These are phyloP conservation scores for Galerina sulciceps DNA, from an alignment of 768 basidiomycete species.

Conservation along the genomic window DNA sequence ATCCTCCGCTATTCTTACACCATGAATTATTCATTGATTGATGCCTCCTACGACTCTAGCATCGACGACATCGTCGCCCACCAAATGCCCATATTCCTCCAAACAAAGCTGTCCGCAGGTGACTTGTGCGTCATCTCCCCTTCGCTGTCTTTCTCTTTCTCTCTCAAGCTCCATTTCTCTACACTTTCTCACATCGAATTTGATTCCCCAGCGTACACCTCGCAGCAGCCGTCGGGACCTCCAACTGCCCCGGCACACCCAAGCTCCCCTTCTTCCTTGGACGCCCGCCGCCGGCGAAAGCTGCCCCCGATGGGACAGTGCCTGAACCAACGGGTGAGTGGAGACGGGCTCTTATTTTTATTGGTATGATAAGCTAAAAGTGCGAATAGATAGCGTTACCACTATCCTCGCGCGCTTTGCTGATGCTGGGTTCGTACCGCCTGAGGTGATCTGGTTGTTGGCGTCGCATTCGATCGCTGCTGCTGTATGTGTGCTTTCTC, in stretches of 20 bases:
- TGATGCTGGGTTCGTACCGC: not conserved
- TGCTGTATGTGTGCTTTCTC: not conserved
- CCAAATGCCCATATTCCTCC: conserved; percentile 18
- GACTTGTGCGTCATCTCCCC: not conserved
- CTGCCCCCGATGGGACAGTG: not conserved
- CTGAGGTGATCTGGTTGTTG: conserved; percentile 1
- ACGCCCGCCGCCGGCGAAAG: not conserved
- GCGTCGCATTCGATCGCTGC: conserved; percentile 2
- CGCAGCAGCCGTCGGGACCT: not conserved
- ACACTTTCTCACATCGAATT: too few species aligned
- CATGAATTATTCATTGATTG: not conserved
- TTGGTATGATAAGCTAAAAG: not conserved
- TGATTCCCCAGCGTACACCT: not conserved
- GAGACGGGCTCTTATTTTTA: not conserved
- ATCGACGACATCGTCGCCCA: conserved; percentile 17
- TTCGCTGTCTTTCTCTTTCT: too few species aligned
- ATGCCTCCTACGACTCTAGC: not conserved
- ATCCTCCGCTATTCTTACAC: not conserved
- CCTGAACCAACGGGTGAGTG: not conserved
- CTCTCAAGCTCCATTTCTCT: not conserved
- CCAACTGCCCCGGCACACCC: not conserved
- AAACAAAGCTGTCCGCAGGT: conserved; percentile 10
- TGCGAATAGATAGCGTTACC: conserved; percentile 1
- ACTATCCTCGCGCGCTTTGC: conserved; percentile 1
- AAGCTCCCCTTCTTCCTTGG: not conserved